Percentiles rank a stretch among this genome's conserved stretches.
Conservation (phyloP, 148 eudicot genomes). For the Rhododendron griersonianum region DNA sequence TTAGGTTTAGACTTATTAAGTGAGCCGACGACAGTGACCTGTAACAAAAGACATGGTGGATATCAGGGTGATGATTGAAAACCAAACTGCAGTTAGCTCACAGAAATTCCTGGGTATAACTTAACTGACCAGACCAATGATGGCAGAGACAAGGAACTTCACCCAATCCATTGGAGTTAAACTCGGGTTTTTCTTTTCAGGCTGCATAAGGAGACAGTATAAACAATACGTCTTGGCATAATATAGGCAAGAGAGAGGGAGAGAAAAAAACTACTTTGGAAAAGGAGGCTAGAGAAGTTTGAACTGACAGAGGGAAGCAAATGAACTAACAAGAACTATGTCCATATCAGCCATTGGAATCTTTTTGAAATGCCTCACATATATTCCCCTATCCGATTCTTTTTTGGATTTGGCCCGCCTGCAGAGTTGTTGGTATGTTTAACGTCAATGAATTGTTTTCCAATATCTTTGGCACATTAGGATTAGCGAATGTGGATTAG, state of each 20-base stretch:
- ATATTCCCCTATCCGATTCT: conserved; percentile 69
- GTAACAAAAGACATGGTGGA: conserved; percentile 7
- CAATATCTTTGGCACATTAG: not conserved
- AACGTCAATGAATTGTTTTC: not conserved
- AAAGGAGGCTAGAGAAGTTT: not conserved
- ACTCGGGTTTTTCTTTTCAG: conserved; percentile 95
- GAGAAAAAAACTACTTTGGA: too few species aligned
- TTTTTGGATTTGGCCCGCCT: conserved; percentile 59
- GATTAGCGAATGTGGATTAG: not conserved
- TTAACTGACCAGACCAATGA: conserved; percentile 85
- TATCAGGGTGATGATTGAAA: not conserved
- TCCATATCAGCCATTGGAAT: conserved; percentile 99
- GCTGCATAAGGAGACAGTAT: conserved; percentile 35
- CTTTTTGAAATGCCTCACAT: conserved; percentile 88
- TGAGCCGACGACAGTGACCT: conserved; percentile 79
- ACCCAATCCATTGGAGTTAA: conserved; percentile 99
- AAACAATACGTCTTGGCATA: not conserved
- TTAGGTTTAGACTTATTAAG: conserved; percentile 74
- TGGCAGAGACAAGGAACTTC: conserved; percentile 79
- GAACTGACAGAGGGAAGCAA: not conserved
- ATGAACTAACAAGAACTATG: conserved; percentile 70
- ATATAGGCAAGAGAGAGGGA: not conserved
- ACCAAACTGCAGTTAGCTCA: not conserved
- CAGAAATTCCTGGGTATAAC: not conserved
- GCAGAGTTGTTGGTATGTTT: conserved; percentile 1